phyloP scores from a whole-genome alignment of 495 filamentous ascomycete genomes.

The Massariosphaeria phaeospora region DNA sequence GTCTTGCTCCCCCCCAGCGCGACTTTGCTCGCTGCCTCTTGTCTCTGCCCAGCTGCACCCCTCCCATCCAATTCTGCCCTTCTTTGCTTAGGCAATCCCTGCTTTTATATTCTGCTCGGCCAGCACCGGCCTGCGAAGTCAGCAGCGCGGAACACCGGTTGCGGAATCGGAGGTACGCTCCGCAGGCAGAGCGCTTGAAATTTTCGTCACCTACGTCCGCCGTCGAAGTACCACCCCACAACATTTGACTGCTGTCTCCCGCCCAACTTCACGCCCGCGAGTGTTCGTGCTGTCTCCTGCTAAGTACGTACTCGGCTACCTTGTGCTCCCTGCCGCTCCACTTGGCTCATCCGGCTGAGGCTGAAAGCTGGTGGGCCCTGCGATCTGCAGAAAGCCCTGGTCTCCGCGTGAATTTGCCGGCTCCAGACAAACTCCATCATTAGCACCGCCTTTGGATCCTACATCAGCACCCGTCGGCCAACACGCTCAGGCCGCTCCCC shows the following conservation, averaged over 20 bases:
- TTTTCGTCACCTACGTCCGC: slow-evolving; percentile 5
- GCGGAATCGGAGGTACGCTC: slow-evolving; percentile 19
- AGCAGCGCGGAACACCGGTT: slow-evolving; percentile 6
- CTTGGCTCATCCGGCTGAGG: slow-evolving; percentile 28
- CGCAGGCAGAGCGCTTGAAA: not conserved
- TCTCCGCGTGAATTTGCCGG: slow-evolving; percentile 26
- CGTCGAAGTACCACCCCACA: not conserved
- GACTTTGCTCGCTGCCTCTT: too few relatives aligned
- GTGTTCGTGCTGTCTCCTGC: slow-evolving; percentile 9
- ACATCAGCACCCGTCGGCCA: not conserved
- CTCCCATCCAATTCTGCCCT: not conserved
- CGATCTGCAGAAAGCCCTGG: slow-evolving; percentile 23
- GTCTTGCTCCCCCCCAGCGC: too few relatives aligned
- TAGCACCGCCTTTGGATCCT: slow-evolving; percentile 11
- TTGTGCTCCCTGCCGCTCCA: slow-evolving; percentile 23
- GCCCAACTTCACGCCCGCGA: not conserved
- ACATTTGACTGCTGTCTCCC: not conserved
- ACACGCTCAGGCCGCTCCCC: not conserved
- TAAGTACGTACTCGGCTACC: slow-evolving; percentile 21
- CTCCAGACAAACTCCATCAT: slow-evolving; percentile 18
- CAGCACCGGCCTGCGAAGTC: slow-evolving; percentile 13
- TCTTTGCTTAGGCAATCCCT: slow-evolving; percentile 2
- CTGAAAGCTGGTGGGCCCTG: slow-evolving; percentile 17
- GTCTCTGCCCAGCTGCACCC: too few relatives aligned
- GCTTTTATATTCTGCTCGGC: slow-evolving; percentile 3